phyloP scores from a whole-genome alignment of 345 rosid genomes.

The Ceriops tagal region DNA sequence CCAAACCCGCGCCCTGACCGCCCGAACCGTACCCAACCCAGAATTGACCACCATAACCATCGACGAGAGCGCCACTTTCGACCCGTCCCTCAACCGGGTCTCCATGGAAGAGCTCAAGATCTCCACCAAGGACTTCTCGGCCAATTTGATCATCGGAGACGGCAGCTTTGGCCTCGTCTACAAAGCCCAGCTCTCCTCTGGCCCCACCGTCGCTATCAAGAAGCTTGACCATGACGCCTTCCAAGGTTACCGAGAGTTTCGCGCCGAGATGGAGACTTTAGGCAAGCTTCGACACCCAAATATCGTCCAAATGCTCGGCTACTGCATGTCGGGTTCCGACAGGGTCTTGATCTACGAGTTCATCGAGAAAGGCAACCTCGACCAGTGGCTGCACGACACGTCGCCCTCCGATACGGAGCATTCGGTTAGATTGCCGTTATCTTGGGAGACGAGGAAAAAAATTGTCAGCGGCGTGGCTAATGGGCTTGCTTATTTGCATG shows the following conservation, averaged over 20 bases:
- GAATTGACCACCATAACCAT: constrained; percentile 19
- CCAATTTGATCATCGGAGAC: constrained; percentile 71
- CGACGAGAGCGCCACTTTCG: constrained; percentile 53
- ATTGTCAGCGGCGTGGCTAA: constrained; percentile 55
- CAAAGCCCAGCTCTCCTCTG: constrained; percentile 49
- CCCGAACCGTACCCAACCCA: constrained; percentile 18
- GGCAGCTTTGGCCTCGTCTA: constrained; percentile 91
- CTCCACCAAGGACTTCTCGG: constrained; percentile 66
- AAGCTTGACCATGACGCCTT: constrained; percentile 75
- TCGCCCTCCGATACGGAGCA: neutral
- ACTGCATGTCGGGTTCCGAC: constrained; percentile 62
- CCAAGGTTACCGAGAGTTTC: constrained; percentile 85
- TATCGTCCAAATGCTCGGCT: constrained; percentile 71
- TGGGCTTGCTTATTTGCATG: constrained; percentile 69
- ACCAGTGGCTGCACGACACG: constrained; percentile 71
- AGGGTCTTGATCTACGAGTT: constrained; percentile 74
- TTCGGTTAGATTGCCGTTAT: constrained; percentile 18
- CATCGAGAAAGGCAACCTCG: constrained; percentile 67
- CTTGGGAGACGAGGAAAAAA: constrained; percentile 57
- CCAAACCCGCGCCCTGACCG: constrained; percentile 14
- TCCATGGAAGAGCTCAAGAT: constrained; percentile 62
- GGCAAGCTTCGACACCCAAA: constrained; percentile 58
- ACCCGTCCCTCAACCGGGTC: constrained; percentile 46
- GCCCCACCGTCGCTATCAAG: constrained; percentile 70
- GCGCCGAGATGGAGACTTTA: constrained; percentile 85